Conservation (phyloP, 805 yeast genomes). For the Grigorovia humatica region DNA sequence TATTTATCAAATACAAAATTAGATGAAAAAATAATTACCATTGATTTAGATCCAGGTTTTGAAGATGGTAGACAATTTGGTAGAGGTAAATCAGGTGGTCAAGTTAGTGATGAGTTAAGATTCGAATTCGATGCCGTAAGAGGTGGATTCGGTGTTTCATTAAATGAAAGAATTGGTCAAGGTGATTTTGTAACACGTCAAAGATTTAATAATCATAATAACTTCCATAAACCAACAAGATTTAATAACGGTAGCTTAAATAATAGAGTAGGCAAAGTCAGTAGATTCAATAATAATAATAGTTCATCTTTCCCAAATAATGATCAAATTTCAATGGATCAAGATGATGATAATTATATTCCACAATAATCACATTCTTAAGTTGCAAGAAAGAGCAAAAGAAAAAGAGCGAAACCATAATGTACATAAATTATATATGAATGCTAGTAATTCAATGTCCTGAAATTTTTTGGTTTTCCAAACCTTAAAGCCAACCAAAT, state of each 20-base stretch:
- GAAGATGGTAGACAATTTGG: slow-evolving; percentile 94
- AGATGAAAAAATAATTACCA: slow-evolving; percentile 71
- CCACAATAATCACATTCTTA: slow-evolving; percentile 9
- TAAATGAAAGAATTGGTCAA: slow-evolving; percentile 25
- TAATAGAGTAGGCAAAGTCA: neutral
- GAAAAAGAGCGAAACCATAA: neutral
- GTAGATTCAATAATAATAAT: slow-evolving; percentile 1
- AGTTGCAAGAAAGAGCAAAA: too few relatives aligned
- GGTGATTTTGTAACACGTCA: slow-evolving; percentile 8
- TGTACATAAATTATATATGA: neutral
- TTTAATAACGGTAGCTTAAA: neutral
- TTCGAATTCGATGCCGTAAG: slow-evolving; percentile 41
- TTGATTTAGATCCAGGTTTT: slow-evolving; percentile 94
- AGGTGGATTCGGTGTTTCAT: slow-evolving; percentile 36
- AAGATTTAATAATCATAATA: neutral
- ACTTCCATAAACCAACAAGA: neutral
- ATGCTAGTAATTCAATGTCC: neutral
- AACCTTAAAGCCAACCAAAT: too few relatives aligned
- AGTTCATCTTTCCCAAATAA: neutral
- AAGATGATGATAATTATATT: slow-evolving; percentile 20
- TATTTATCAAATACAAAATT: slow-evolving; percentile 72
- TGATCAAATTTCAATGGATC: slow-evolving; percentile 5
- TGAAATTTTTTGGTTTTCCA: too few relatives aligned
- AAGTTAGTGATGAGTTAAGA: slow-evolving; percentile 60
- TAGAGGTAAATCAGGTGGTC: slow-evolving; percentile 88